These are phyloP conservation scores for Schoenoplectus triqueter DNA, from an alignment of 202 grass and related monocot genomes.

Conservation along the genomic window DNA sequence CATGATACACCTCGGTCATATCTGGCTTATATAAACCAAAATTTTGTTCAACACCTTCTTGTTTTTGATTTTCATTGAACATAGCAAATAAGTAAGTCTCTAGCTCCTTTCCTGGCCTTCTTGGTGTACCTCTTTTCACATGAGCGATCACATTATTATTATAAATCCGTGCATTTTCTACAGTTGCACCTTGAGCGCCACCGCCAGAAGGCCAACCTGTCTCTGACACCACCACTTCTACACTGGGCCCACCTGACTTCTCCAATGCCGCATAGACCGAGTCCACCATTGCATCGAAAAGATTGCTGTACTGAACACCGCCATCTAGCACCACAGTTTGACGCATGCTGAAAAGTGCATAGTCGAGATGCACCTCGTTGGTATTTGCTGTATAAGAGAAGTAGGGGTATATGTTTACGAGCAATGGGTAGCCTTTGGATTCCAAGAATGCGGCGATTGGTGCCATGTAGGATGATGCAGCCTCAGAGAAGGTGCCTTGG, in stretches of 20 bases:
- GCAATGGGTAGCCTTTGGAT: conserved; percentile 53
- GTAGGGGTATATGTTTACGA: conserved; percentile 85
- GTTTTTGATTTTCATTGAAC: conserved; percentile 94
- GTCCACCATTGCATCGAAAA: conserved; percentile 92
- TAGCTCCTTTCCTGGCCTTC: conserved; percentile 61
- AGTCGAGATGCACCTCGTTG: conserved; percentile 55
- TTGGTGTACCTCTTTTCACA: conserved; percentile 65
- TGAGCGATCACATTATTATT: conserved; percentile 68
- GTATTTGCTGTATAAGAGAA: conserved; percentile 68
- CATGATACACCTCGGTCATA: conserved; percentile 84
- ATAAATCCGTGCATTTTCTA: conserved; percentile 77
- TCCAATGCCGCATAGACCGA: conserved; percentile 71
- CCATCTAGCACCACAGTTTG: conserved; percentile 49
- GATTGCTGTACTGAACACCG: conserved; percentile 58
- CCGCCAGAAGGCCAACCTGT: conserved; percentile 93
- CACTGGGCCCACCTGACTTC: conserved; percentile 43
- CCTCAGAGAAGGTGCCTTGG: conserved; percentile 68
- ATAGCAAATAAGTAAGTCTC: conserved; percentile 93
- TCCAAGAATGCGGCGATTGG: conserved; percentile 58
- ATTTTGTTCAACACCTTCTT: conserved; percentile 68
- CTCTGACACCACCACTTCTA: conserved; percentile 78
- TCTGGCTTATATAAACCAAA: conserved; percentile 82
- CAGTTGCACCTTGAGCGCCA: conserved; percentile 47
- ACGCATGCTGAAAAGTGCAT: conserved; percentile 61
- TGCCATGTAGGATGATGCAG: conserved; percentile 43